phyloP scores from a whole-genome alignment of 805 yeast species.

The Blastobotrys robertii region DNA sequence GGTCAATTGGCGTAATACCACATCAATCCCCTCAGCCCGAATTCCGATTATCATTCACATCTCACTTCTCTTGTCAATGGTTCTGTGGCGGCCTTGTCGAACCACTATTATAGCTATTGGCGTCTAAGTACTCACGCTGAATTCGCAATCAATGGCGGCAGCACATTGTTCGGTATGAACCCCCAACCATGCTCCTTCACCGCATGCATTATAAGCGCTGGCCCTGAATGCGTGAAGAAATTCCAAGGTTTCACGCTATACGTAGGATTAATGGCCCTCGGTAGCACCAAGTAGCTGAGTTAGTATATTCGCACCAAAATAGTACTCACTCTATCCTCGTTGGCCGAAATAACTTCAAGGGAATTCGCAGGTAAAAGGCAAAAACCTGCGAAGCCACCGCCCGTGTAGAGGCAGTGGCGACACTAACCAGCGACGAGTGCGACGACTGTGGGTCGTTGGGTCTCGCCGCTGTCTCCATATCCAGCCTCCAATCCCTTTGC shows the following conservation, averaged over 20 bases:
- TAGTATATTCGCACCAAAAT: slow-evolving; percentile 39
- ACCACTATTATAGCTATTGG: neutral
- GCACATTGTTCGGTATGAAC: slow-evolving; percentile 71
- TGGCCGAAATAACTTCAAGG: slow-evolving; percentile 80
- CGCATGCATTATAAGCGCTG: slow-evolving; percentile 66
- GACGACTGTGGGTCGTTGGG: neutral
- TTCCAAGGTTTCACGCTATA: slow-evolving; percentile 27
- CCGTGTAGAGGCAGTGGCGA: slow-evolving; percentile 76
- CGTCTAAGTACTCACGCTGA: slow-evolving; percentile 36
- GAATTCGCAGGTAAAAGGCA: slow-evolving; percentile 68
- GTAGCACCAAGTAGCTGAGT: slow-evolving; percentile 19
- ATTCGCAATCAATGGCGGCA: slow-evolving; percentile 85
- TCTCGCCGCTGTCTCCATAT: too few species aligned
- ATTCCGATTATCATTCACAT: too few species aligned
- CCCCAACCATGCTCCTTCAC: slow-evolving; percentile 74
- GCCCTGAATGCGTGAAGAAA: slow-evolving; percentile 61
- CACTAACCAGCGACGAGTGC: slow-evolving; percentile 45
- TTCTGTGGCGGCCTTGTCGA: too few species aligned
- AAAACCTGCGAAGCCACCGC: slow-evolving; percentile 74
- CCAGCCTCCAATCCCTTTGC: too few species aligned
- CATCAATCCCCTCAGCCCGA: too few species aligned
- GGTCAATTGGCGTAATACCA: too few species aligned
- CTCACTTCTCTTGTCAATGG: too few species aligned
- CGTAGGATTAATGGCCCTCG: slow-evolving; percentile 28
- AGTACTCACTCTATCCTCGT: slow-evolving; percentile 73